Base-by-base conservation (phyloP, 2,329 filamentous ascomycete species). In the Pseudovirgaria hyperparasitica region DNA sequence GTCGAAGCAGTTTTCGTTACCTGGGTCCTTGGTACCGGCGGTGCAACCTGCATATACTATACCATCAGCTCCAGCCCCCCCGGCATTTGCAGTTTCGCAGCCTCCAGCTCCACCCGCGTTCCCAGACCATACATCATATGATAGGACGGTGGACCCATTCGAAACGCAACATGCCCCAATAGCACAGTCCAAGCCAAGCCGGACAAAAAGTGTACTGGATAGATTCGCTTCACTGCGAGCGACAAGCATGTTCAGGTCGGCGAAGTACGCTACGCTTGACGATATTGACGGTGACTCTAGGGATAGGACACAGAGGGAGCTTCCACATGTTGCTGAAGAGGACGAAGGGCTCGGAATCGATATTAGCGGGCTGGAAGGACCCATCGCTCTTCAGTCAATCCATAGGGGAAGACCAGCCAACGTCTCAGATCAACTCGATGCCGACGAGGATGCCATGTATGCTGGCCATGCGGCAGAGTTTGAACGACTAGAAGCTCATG, bases 391-490 rank as follows among this genome's bases (percentile, higher is more conserved):
- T 42, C 41, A 35, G 20, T 38, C 29, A 2, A 37, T 52, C 16
- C 35, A 36, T 22, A 28, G 20, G 35, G 29, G 20, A 38, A 36
- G 14, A 18, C 19, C 8, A 25, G 6, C 19, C 11, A 36, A 26
- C 23, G 31, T 32, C 9, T 29, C 37, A 15, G 38, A 40, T 24
- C 29, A 38, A 4, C 35, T 29, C n/a, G 35, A 43, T 16, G 31
- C 34, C 11, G 35, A 42, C 15, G 37, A 35, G 2, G 30, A 46
- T 21, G 23, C 50, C 15, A 38, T 37, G 16, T 44, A 52, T 19
- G 48, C 46, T 11, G 45, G 48, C 7, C 26, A 29, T 18, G 45
- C 43, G 24, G 50, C 50, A 9, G 52, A 55, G 26, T 54, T 41
- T 21, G 45, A 53, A 23, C 36, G 43, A 16, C 39, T 54, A 8